Base-by-base conservation (phyloP, 2,329 filamentous ascomycete species). In the Madurella fahalii region DNA sequence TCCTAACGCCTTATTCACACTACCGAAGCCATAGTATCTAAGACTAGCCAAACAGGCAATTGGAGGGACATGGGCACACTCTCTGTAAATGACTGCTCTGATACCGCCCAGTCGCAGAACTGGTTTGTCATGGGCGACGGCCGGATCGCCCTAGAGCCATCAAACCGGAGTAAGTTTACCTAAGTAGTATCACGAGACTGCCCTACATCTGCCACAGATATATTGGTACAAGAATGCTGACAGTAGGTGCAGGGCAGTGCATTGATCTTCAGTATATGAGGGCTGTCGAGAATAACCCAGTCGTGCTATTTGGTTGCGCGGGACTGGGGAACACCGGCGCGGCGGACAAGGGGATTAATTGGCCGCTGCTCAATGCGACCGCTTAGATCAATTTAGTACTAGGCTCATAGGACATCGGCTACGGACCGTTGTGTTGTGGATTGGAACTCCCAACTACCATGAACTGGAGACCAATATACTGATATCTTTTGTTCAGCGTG, bases 31-130 rank as follows among this genome's bases (percentile, higher is more conserved):
- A 25, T 7, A 25, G 25, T 25, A 7, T 7, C 7, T 25, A 25
- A 25, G 25, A 25, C 4, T 25, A 16, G 13, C 42, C 43, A 48
- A 52, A 50, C 48, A 72, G 69, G 59, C 58, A 70, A 69, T 64
- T 74, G 71, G 71, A 72, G 67, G 61, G 69, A 73, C 53, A 73
- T 73, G 71, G 71, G 65, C n/a, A 65, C 50, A 53, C 63, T 73
- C 59, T 65, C 58, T 49, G 52, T 74, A 25, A 63, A 65, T 40
- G 63, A 68, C 12, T 74, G 71, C 61, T 63, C 65, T 48, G 67
- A 67, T 48, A 66, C 63, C 17, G 62, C 62, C 16, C 62, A 65
- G 15, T 65, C 62, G 8, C 71, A 74, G 63, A 67, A 69, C 53
- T 74, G 69, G 69, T 57, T 66, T 16, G 67, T 66, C 58, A 70